Evolutionary conservation across 768 basidiomycete genomes (phyloP), one percentile per base, ranked within the genome.

Genomic region (Lentinula sp.): DNA sequence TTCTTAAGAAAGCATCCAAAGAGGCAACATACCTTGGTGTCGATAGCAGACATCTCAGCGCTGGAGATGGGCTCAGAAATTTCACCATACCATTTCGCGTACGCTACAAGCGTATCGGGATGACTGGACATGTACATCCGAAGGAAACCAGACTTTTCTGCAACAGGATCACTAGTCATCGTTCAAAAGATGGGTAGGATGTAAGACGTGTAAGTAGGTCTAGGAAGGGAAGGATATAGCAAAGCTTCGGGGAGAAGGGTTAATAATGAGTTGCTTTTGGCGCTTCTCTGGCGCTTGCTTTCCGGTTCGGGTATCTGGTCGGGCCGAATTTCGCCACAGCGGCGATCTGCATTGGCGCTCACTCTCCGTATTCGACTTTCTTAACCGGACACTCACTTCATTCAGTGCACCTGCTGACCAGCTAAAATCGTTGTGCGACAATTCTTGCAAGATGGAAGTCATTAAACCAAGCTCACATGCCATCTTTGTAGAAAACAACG

Each of bases 91-190:
- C 87, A 83, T 64, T 86, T 89, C 45, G 88, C 89, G 65, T 92
- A 94, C 3, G 89, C 89, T 39, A 93, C 89, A 65, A 93, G 77
- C 1, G 91, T 93, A 68, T 93, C 91, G 0, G 88, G 88, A 67
- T 93, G 92, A 63, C 77, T 85, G 35, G 82, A 86, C 91, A 93
- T 93, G 76, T 93, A 94, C 83, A 85, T 88, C 70, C 83, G 82
- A 46, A 93, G 78, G 69, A 91, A 94, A 1, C 75, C 77, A 18
- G 90, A 90, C 66, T 87, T 89, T 10, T 84, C 84, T 12, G 87
- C 87, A 0, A 92, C 89, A 8, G 89, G 82, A 68, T 93, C 91
- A 32, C 20, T 41, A 6, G 82, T 65, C 86, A 87, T 87, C 32
- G 57, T 32, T 39, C 33, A 13, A 28, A 33, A 10, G 41, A 57